These are phyloP conservation scores for Starmera stellimalicola DNA, from an alignment of 1,139 yeast genomes.

Conservation along the genomic window DNA sequence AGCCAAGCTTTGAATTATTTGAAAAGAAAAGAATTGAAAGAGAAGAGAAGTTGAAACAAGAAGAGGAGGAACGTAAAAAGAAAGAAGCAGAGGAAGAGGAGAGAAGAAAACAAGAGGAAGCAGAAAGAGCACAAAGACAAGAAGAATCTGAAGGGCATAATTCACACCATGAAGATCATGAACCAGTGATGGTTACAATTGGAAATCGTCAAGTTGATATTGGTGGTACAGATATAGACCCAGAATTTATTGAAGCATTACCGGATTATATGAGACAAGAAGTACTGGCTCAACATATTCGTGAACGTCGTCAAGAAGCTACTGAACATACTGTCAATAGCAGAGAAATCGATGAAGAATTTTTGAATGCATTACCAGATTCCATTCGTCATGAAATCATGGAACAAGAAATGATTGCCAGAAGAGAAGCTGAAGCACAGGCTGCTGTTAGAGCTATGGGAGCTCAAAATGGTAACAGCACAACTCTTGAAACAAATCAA, in stretches of 20 bases:
- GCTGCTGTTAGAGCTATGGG: not conserved
- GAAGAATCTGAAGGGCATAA: constrained; percentile 5
- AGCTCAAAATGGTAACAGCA: constrained; percentile 10
- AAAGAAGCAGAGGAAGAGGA: constrained; percentile 20
- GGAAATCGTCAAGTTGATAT: constrained; percentile 80
- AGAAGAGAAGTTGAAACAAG: constrained; percentile 19
- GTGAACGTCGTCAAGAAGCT: constrained; percentile 48
- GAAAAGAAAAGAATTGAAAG: constrained; percentile 20
- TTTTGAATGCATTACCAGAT: constrained; percentile 74
- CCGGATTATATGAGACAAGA: constrained; percentile 94
- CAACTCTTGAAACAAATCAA: constrained; percentile 1
- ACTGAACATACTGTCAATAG: constrained; percentile 33
- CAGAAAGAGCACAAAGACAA: constrained; percentile 18
- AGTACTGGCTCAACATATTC: constrained; percentile 77
- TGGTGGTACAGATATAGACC: constrained; percentile 86
- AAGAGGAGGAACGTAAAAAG: constrained; percentile 19
- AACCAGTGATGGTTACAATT: constrained; percentile 63
- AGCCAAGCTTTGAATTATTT: constrained; percentile 30
- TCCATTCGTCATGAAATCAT: constrained; percentile 64
- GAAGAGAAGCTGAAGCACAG: constrained; percentile 8
- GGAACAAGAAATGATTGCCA: constrained; percentile 50
- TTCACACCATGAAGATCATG: constrained; percentile 15
- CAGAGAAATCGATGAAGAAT: constrained; percentile 73
- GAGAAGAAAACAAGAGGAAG: constrained; percentile 27
- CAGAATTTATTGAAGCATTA: constrained; percentile 79